These are phyloP conservation scores for Chrysanthemum lavandulifolium DNA, from an alignment of 129 eudicot species.

Conservation along the genomic window DNA sequence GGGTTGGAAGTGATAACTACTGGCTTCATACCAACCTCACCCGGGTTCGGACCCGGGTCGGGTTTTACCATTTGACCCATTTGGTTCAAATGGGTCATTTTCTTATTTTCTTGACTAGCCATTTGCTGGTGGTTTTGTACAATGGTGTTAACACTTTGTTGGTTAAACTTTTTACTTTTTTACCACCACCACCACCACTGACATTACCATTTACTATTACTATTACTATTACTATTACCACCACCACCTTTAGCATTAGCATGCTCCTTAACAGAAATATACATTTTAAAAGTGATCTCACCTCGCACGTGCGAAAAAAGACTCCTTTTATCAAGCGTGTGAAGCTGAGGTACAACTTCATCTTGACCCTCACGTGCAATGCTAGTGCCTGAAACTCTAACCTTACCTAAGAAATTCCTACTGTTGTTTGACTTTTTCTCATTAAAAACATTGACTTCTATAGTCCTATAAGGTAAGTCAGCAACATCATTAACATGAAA, in stretches of 20 bases:
- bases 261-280: constrained; percentile 53
- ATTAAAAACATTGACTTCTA: constrained; percentile 78
- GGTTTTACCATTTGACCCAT: constrained; percentile 32
- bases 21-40: constrained; percentile 54
- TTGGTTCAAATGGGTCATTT: constrained; percentile 43
- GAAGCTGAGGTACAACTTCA: constrained; percentile 51
- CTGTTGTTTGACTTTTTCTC: constrained; percentile 80
- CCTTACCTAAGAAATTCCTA: constrained; percentile 79
- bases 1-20: constrained; percentile 63
- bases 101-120: constrained; percentile 36
- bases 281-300: constrained; percentile 74
- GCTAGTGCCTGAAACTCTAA: constrained; percentile 72
- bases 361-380: constrained; percentile 69
- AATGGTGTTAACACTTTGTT: constrained; percentile 44
- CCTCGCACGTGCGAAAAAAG: constrained; percentile 89
- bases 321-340: constrained; percentile 78
- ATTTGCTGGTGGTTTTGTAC: constrained; percentile 48
- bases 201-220: constrained; percentile 7
- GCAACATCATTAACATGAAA: constrained; percentile 73
- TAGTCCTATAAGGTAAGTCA: constrained; percentile 81
- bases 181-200: constrained; percentile 23
- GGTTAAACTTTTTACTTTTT: constrained; percentile 65
- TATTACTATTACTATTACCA: constrained; percentile 36
- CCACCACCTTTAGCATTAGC: constrained; percentile 50
- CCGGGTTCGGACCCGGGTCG: constrained; percentile 29